phyloP scores from a whole-genome alignment of 257 asterid genomes.

The Salvia miltiorrhiza region DNA sequence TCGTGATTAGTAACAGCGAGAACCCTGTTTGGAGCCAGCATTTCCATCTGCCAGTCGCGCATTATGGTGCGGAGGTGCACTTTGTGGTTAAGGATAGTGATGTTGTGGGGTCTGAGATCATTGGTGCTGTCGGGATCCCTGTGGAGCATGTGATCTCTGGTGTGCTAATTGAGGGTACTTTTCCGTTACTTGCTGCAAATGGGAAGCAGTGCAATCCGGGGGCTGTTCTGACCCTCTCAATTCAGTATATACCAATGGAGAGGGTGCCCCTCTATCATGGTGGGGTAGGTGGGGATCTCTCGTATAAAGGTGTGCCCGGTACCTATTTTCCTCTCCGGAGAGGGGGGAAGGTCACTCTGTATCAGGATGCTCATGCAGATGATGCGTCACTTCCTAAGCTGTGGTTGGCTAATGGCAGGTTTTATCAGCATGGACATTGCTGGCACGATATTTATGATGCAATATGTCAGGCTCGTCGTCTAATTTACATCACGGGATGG shows the following conservation, averaged over 20 bases:
- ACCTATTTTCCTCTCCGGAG: constrained; percentile 76
- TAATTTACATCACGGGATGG: constrained; percentile 88
- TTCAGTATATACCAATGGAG: constrained; percentile 76
- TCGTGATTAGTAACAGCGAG: constrained; percentile 61
- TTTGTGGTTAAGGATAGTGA: constrained; percentile 81
- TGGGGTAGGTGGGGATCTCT: constrained; percentile 66
- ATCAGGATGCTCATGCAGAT: constrained; percentile 78
- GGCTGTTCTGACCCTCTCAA: constrained; percentile 63
- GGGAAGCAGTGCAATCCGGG: constrained; percentile 70
- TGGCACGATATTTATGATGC: constrained; percentile 78
- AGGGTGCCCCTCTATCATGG: constrained; percentile 64
- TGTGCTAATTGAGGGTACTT: constrained; percentile 58
- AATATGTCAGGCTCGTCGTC: constrained; percentile 59
- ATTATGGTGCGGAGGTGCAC: constrained; percentile 68
- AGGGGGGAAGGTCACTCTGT: constrained; percentile 67
- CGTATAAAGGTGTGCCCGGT: constrained; percentile 69
- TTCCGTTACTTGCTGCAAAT: constrained; percentile 59
- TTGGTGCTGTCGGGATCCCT: constrained; percentile 84
- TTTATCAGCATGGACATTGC: constrained; percentile 68
- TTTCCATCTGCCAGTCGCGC: constrained; percentile 82
- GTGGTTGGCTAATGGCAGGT: constrained; percentile 53
- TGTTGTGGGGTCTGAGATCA: constrained; percentile 73
- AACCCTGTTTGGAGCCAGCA: constrained; percentile 83
- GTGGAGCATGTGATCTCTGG: constrained; percentile 55
- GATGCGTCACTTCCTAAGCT: constrained; percentile 55